These are phyloP conservation scores for Arachis stenosperma DNA, from an alignment of 306 rosid species.

Conservation along the genomic window DNA sequence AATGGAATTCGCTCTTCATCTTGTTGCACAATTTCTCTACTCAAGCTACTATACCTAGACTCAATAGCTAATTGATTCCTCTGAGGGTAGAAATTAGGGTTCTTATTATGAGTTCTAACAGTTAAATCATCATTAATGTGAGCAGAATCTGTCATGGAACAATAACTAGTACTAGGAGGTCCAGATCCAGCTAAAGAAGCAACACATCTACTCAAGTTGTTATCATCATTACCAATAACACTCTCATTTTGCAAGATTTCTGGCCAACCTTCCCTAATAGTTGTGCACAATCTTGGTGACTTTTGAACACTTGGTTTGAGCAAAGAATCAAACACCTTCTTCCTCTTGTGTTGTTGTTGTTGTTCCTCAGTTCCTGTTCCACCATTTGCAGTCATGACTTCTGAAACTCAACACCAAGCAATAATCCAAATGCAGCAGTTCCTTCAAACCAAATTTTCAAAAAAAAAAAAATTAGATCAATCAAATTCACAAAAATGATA, in stretches of 20 bases:
- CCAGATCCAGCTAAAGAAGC: slow-evolving; percentile 52
- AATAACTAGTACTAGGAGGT: slow-evolving; percentile 40
- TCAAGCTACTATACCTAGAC: slow-evolving; percentile 38
- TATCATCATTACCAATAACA: slow-evolving; percentile 41
- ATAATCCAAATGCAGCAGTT: slow-evolving; percentile 32
- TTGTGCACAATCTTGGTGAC: slow-evolving; percentile 21
- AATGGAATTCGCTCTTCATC: slow-evolving; percentile 46
- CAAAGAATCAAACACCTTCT: slow-evolving; percentile 41
- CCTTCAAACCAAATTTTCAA: slow-evolving; percentile 36
- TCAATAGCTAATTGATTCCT: slow-evolving; percentile 44
- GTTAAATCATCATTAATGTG: slow-evolving; percentile 46
- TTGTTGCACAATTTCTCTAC: slow-evolving; percentile 29
- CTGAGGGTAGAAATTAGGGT: slow-evolving; percentile 33
- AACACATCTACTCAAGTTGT: slow-evolving; percentile 40
- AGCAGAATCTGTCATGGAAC: slow-evolving; percentile 42
- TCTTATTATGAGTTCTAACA: slow-evolving; percentile 36
- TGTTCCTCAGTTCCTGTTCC: slow-evolving; percentile 38
- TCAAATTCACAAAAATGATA: slow-evolving; percentile 7
- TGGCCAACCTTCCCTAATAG: slow-evolving; percentile 41
- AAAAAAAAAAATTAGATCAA: slow-evolving; percentile 24
- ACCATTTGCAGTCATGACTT: slow-evolving; percentile 50
- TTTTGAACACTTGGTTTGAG: slow-evolving; percentile 32
- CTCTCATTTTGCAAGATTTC: slow-evolving; percentile 38
- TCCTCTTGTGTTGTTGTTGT: slow-evolving; percentile 33
- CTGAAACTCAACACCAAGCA: slow-evolving; percentile 31